These are phyloP conservation scores for Penium margaritaceum DNA, from an alignment of 139 green algal species.

Conservation along the genomic window DNA sequence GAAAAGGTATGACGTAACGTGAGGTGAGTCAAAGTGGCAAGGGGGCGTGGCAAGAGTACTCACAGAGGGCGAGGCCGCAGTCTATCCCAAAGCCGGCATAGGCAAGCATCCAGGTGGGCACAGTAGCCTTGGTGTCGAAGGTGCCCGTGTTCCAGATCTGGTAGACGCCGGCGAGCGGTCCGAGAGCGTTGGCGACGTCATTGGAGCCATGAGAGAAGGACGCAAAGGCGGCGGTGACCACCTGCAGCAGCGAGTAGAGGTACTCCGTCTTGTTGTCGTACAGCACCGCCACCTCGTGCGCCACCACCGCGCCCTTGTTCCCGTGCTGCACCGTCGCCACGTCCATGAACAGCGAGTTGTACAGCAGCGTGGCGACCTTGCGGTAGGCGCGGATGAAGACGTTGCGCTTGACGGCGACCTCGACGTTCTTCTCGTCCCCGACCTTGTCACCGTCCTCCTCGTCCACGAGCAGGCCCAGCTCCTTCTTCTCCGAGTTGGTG, in stretches of 20 bases:
- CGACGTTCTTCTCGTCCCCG: background rate
- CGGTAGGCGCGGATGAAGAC: background rate
- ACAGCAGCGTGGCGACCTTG: background rate
- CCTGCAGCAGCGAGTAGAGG: conserved; percentile 62
- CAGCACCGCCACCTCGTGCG: conserved; percentile 42
- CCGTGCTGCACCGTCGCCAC: background rate
- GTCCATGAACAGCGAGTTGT: background rate
- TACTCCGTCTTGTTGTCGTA: conserved; percentile 63
- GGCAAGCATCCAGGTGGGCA: conserved; percentile 26
- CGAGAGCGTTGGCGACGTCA: conserved; percentile 51
- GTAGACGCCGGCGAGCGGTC: conserved; percentile 58
- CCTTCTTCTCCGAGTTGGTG: background rate
- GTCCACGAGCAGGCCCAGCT: background rate
- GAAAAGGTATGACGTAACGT: too few relatives aligned
- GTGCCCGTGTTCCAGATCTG: conserved; percentile 20
- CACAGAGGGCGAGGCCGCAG: conserved; percentile 1
- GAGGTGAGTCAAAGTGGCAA: too few relatives aligned
- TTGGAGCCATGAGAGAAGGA: conserved; percentile 64
- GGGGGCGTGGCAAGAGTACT: too few relatives aligned
- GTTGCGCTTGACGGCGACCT: background rate
- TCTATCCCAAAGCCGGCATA: conserved; percentile 1
- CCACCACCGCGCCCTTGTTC: background rate
- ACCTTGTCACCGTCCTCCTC: background rate
- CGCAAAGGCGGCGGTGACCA: conserved; percentile 73
- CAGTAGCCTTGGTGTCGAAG: conserved; percentile 11